Base-by-base conservation (phyloP, 2,329 filamentous ascomycete species). In the Colletotrichum sublineola region DNA sequence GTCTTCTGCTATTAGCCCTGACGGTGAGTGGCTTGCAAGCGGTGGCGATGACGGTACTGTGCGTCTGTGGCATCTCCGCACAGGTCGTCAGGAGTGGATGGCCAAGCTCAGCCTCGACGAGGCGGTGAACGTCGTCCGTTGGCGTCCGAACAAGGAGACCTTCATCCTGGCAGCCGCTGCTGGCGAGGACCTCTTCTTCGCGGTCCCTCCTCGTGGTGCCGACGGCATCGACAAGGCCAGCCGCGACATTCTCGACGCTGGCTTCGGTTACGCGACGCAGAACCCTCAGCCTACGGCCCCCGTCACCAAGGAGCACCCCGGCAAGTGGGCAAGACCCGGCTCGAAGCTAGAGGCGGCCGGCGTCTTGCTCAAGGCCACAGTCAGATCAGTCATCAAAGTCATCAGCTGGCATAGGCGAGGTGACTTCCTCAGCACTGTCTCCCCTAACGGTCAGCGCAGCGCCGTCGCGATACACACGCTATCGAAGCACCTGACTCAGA, bases 41-140 rank as follows among this genome's bases (percentile, higher is more conserved):
- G 96, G 96, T 78, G 96, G 96, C 60, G 95, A 98, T 77, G 97
- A 99, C 81, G 96, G 96, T 42, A 96, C 93, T 29, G 92, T 97
- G 33, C 90, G 95, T 68, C 89, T 99, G 33, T 98, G 96, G 95
- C 93, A 96, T 74, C 87, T 98, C 68, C 81, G 92, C 67, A 96
- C 94, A 11, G 95, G 95, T 44, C 92, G 95, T 73, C 93, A 97
- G 81, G 87, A 97, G 67, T 98, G 95, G 94, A 92, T 90, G 76
- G 92, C 91, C 64, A 94, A 92, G 80, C 84, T 98, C 63, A 93
- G 91, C 76, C 89, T 90, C 61, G 93, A 97, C 52, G 91, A 92
- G 74, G 89, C 95, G 9, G 93, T 99, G 74, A 94, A 96, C 79
- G 89, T 91, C 42, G 94, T 99, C 18, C 90, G 93, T 77, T 99